Base-by-base conservation (phyloP, 305 asterid genomes). In the Petunia hybrid region DNA sequence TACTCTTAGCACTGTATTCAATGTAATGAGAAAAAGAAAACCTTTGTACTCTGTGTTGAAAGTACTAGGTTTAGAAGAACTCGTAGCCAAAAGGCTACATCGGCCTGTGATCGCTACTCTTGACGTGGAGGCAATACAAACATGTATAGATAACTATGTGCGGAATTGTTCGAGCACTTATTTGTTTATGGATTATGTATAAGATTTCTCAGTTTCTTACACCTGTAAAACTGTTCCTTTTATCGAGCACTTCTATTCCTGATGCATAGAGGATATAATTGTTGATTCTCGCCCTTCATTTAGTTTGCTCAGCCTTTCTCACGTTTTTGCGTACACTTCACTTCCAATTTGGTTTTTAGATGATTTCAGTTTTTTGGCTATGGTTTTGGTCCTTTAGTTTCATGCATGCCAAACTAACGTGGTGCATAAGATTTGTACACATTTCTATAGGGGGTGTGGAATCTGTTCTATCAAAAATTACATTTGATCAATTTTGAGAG, bases 281-380 rank as follows among this genome's bases (percentile, higher is more conserved):
- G 63, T 48, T 36, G 62, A 48, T 48, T 51, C 31, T 73, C 62
- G 48, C 78, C 61, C 77, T 48, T 71, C 61, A 71, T 46, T 31
- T 35, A 71, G 62, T 73, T 68, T 45, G 36, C 63, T 51, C 63
- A 48, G 31, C 51, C 31, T 55, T 35, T 71, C 45, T 48, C 45
- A 35, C 3, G 31, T 68, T 22, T 6, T 70, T 62, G 68, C 43
- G 10, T 8, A 62, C 0, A 8, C 1, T 35, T 36, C 2, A 4
- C 68, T 4, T 12, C 41, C 42, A 62, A 10, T 35, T 35, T 62
- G 8, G 6, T 35, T 62, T 9, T 9, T 62, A 62, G 68, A 62
- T 62, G 68, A 62, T 62, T 62, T 62, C 42, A 35, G 6, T 9
- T 35, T 48, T 62, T 62, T 62, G 68, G 68, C 68, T 62, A 42